These are phyloP conservation scores for Vigna nakashimae DNA, from an alignment of 306 rosid species.

Conservation along the genomic window DNA sequence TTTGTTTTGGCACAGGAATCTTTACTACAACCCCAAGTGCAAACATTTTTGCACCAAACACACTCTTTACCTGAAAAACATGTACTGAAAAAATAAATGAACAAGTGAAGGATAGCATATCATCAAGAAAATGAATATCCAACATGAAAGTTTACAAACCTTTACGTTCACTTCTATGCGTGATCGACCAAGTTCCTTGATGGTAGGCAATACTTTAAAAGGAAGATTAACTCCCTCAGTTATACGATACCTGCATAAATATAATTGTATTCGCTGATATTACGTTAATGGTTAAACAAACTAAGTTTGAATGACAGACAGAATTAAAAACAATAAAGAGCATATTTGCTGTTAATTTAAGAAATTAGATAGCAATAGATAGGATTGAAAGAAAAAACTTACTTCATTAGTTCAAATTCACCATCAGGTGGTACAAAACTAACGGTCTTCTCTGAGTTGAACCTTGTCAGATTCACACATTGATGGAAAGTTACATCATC, in stretches of 20 bases:
- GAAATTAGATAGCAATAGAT: slow-evolving; percentile 9
- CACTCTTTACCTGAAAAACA: slow-evolving; percentile 85
- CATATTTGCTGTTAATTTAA: slow-evolving; percentile 22
- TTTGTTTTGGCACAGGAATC: slow-evolving; percentile 92
- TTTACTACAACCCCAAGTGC: slow-evolving; percentile 94
- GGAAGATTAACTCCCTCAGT: slow-evolving; percentile 98
- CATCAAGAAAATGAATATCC: slow-evolving; percentile 20
- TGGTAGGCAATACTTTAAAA: slow-evolving; percentile 86
- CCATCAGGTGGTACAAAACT: slow-evolving; percentile 98
- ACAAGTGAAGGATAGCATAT: slow-evolving; percentile 10
- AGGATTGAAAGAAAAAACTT: slow-evolving; percentile 42
- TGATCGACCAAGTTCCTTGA: slow-evolving; percentile 89
- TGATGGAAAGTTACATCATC: slow-evolving; percentile 95
- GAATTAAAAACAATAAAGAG: slow-evolving; percentile 17
- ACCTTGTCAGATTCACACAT: slow-evolving; percentile 91
- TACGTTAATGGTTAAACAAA: not conserved
- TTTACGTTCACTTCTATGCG: slow-evolving; percentile 93
- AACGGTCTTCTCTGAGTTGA: slow-evolving; percentile 91
- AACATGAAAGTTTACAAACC: slow-evolving; percentile 53
- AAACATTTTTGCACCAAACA: slow-evolving; percentile 86
- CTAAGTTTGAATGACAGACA: not conserved
- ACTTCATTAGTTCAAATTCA: slow-evolving; percentile 96
- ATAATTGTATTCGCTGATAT: slow-evolving; percentile 11
- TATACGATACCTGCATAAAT: slow-evolving; percentile 74
- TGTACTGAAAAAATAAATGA: not conserved